A percentile compares a stretch with the other conserved stretches of the same genome.
phyloP scores from a whole-genome alignment of 73 alveolate genomes.

The Stentor coeruleus region DNA sequence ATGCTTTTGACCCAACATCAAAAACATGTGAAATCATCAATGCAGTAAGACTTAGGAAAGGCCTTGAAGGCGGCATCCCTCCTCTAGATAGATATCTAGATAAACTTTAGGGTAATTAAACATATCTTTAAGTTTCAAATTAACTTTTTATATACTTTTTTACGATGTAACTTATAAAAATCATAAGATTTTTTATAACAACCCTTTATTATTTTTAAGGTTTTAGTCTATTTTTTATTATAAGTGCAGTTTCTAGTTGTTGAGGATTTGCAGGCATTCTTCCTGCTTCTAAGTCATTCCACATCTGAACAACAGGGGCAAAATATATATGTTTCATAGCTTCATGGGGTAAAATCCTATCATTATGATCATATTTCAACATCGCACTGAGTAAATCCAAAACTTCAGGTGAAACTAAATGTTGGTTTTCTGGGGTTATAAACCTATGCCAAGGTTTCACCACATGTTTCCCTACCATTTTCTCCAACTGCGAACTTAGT shows the following conservation, averaged over 20 bases:
- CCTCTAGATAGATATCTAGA: conserved; percentile 41
- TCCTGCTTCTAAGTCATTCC: too few relatives aligned
- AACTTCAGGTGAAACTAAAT: conserved; percentile 78
- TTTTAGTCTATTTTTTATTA: too few relatives aligned
- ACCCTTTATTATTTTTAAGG: too few relatives aligned
- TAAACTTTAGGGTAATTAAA: conserved; percentile 27
- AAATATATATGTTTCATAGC: conserved; percentile 94
- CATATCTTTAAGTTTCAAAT: too few relatives aligned
- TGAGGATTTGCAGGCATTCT: too few relatives aligned
- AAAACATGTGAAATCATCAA: conserved; percentile 27
- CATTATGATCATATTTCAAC: conserved; percentile 88
- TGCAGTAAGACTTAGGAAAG: conserved; percentile 38
- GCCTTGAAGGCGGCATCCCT: conserved; percentile 41
- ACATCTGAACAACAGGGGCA: too few relatives aligned
- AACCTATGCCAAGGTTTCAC: conserved; percentile 68
- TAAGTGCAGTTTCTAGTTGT: too few relatives aligned
- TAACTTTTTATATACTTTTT: too few relatives aligned
- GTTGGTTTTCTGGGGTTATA: conserved; percentile 77
- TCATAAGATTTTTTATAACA: too few relatives aligned
- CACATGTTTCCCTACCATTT: too few relatives aligned
- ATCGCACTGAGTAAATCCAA: conserved; percentile 88
- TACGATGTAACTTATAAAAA: too few relatives aligned
- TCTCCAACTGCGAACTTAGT: too few relatives aligned
- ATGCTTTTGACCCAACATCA: neutral
- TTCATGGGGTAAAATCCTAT: conserved; percentile 87